Evolutionary conservation across 2,329 filamentous ascomycete species (phyloP), one percentile per base, ranked within the genome.

Genomic region (Fusarium neocosmosporiellum): DNA sequence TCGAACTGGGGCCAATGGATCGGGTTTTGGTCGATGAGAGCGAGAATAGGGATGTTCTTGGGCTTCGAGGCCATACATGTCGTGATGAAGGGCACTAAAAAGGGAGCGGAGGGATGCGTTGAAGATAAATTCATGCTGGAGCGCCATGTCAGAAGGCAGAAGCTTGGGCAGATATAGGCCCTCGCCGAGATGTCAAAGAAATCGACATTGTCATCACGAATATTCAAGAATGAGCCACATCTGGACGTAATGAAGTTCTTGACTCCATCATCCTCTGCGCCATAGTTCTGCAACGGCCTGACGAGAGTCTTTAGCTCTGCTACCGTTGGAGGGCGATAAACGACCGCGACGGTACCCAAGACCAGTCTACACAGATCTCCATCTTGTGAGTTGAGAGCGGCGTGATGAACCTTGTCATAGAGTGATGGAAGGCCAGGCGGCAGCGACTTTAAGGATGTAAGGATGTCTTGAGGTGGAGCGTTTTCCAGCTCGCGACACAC

Each of bases 311-410:
- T 39, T 11, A n/a, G 37, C 10, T 41, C n/a, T 20, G n/a, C 5
- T 20, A 41, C 5, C n/a, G n/a, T 41, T n/a, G 10, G n/a, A 41
- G n/a, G 37, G 13, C 8, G 10, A 41, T 41, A 20, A 2, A 20
- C 5, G n/a, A 13, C n/a, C 5, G n/a, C 5, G 10, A 13, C 37
- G 10, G n/a, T 41, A 41, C 9, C 37, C 5, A 41, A 20, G n/a
- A 41, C n/a, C 9, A 5, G 8, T 7, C 4, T 4, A 7, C 5
- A 41, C 0, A 20, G 7, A 3, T 7, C 0, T 20, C 9, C n/a
- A 39, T 20, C 7, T 20, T 6, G n/a, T 5, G 10, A 39, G 4
- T 13, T 11, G 5, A 6, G 5, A n/a, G 9, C 7, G 37, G 5
- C 37, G 5, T 7, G 3, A 10, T 39, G 10, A 6, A 13, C 11